Evolutionary conservation across 257 asterid species (phyloP).

Genomic region (Avicennia marina): DNA sequence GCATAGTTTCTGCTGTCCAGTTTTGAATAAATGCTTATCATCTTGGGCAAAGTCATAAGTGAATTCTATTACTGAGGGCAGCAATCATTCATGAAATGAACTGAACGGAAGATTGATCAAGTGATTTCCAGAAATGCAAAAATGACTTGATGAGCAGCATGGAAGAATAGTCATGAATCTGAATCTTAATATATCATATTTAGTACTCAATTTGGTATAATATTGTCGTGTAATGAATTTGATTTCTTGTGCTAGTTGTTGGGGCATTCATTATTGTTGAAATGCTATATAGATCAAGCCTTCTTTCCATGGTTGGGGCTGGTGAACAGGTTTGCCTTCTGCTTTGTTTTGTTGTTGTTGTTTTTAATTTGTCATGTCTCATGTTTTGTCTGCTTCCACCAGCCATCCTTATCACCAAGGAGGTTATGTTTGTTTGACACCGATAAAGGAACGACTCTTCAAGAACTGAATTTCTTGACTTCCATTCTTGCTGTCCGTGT

Average conservation of each 20-base stretch:
- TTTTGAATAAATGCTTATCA: too few species aligned
- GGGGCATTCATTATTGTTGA: constrained; percentile 84
- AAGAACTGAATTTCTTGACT: constrained; percentile 84
- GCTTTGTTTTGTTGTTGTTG: neutral
- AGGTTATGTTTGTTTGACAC: constrained; percentile 80
- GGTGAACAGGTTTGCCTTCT: constrained; percentile 81
- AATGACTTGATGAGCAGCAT: neutral
- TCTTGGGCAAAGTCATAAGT: too few species aligned
- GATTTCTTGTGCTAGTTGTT: constrained; percentile 41
- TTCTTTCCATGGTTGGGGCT: constrained; percentile 91
- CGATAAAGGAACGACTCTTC: constrained; percentile 58
- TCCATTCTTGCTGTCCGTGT: constrained; percentile 82
- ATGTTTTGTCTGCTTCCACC: constrained; percentile 27
- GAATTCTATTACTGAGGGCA: neutral
- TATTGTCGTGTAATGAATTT: constrained; percentile 2
- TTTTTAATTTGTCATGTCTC: neutral
- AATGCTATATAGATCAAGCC: constrained; percentile 81
- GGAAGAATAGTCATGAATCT: neutral
- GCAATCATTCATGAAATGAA: neutral
- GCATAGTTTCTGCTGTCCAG: too few species aligned
- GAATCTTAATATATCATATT: neutral
- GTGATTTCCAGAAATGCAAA: neutral
- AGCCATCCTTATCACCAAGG: constrained; percentile 92
- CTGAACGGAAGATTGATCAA: neutral
- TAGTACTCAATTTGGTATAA: neutral